Evolutionary conservation across 2,329 filamentous ascomycete species (phyloP).

Genomic region (Arthrinium phaeospermum): DNA sequence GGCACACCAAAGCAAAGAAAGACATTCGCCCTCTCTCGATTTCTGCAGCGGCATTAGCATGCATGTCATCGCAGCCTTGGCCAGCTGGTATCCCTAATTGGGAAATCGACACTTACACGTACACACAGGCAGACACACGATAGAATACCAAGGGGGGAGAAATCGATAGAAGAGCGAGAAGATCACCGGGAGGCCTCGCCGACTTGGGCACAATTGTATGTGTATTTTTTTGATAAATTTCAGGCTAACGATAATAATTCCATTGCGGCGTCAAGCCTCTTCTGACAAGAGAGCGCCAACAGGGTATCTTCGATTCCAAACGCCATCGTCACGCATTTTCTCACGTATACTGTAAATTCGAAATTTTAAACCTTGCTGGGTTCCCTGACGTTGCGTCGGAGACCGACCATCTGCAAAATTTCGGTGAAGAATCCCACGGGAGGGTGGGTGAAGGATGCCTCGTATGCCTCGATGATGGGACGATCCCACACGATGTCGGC

Average conservation of each 20-base stretch:
- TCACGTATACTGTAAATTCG: neutral
- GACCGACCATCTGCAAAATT: slow-evolving; percentile 20
- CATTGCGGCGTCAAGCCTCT: slow-evolving; percentile 14
- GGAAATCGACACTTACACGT: neutral
- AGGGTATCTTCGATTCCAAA: slow-evolving; percentile 20
- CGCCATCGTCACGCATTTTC: slow-evolving; percentile 18
- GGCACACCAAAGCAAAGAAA: neutral
- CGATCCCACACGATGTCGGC: slow-evolving; percentile 62
- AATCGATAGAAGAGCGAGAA: neutral
- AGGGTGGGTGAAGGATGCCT: slow-evolving; percentile 30
- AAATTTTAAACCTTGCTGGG: slow-evolving; percentile 13
- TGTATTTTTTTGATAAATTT: neutral
- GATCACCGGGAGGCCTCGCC: neutral
- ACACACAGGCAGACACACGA: neutral
- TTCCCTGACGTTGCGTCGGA: neutral
- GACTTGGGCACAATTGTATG: neutral
- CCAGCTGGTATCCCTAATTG: neutral
- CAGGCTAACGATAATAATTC: slow-evolving; percentile 5
- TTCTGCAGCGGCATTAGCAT: neutral
- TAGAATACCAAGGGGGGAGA: neutral
- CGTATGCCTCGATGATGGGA: slow-evolving; percentile 58
- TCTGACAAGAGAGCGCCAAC: neutral
- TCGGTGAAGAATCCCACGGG: slow-evolving; percentile 25
- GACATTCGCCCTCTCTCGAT: neutral
- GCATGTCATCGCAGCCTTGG: neutral